Base-by-base conservation (phyloP, 768 basidiomycete genomes). In the Amanita subjunquillea region DNA sequence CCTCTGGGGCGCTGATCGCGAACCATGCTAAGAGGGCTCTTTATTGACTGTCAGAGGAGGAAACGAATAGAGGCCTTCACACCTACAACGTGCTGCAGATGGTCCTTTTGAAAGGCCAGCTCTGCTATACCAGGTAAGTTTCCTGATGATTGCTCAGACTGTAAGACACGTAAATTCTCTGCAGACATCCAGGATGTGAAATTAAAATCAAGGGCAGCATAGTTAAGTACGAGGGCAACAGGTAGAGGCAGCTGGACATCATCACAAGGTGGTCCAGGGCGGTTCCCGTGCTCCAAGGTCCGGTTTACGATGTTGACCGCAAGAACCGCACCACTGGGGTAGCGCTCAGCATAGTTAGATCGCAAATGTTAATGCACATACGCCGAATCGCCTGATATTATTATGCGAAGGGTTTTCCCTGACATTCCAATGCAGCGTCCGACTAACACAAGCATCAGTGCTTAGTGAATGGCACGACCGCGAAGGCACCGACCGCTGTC, bases 141-240 rank as follows among this genome's bases (percentile, higher is more conserved):
- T 0, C 86, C 81, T 12, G 87, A 83, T 1, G 91, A 92, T 62
- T 91, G 89, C 64, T 98, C 94, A 2, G 86, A 80, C 50, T 87
- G 80, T 12, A 98, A 73, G 27, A 95, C 86, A 4, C 80, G 83
- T 52, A 97, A 73, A 65, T 97, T 83, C 17, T 78, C 78, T 7
- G 83, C 82, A 0, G 87, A 78, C 91, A 93, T 92, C 95, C 95
- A 98, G 20, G 93, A 95, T 0, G 91, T 92, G 62, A 95, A 97
- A 65, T 98, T 97, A 72, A 99, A 98, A 66, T 98, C 94, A 42
- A 98, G 77, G 23, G 87, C 88, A 0, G 94, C 81, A 66, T 98
- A 99, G 58, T 82, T 91, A 50, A 95, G 78, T 27, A 96, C 83
- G 54, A 98, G 73, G 1, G 88, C 87, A 37, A 85, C 69, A 1